Conservation (phyloP, 2,329 filamentous ascomycete genomes). For the Scedosporium boydii region DNA sequence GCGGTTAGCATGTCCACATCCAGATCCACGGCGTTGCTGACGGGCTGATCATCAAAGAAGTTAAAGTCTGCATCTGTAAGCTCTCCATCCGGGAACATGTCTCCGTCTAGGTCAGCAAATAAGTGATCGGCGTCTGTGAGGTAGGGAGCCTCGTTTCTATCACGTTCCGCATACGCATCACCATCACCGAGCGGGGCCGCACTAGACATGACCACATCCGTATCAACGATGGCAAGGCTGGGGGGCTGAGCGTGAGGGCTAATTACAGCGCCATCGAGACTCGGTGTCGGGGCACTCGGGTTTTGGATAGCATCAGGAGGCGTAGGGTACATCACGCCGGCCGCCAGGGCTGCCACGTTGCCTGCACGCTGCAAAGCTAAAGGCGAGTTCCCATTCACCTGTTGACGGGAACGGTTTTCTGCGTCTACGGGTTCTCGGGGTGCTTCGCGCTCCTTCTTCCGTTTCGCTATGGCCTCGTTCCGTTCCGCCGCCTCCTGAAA, state of each 20-base stretch:
- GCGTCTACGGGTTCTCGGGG: slow-evolving; percentile 28
- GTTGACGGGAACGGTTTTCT: slow-evolving; percentile 29
- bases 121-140: slow-evolving; percentile 46
- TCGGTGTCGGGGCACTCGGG: slow-evolving; percentile 41
- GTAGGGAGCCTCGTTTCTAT: slow-evolving; percentile 24
- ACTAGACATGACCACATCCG: slow-evolving; percentile 17
- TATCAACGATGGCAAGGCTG: slow-evolving; percentile 24
- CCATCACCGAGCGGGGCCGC: neutral
- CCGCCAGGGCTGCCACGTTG: slow-evolving; percentile 19
- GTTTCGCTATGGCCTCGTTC: slow-evolving; percentile 35
- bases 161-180: slow-evolving; percentile 6
- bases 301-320: slow-evolving; percentile 57
- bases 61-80: slow-evolving; percentile 79
- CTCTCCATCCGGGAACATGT: slow-evolving; percentile 62
- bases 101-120: slow-evolving; percentile 59
- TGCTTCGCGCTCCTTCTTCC: slow-evolving; percentile 40
- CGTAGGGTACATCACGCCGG: slow-evolving; percentile 55
- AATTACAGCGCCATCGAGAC: slow-evolving; percentile 44
- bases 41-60: slow-evolving; percentile 63
- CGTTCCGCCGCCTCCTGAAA: slow-evolving; percentile 32
- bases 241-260: slow-evolving; percentile 30
- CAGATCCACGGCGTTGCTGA: slow-evolving; percentile 27
- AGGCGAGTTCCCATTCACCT: slow-evolving; percentile 42
- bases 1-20: slow-evolving; percentile 17
- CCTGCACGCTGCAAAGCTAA: slow-evolving; percentile 39